Evolutionary conservation across 305 asterid genomes (phyloP).

Genomic region (Solanum hybrid): DNA sequence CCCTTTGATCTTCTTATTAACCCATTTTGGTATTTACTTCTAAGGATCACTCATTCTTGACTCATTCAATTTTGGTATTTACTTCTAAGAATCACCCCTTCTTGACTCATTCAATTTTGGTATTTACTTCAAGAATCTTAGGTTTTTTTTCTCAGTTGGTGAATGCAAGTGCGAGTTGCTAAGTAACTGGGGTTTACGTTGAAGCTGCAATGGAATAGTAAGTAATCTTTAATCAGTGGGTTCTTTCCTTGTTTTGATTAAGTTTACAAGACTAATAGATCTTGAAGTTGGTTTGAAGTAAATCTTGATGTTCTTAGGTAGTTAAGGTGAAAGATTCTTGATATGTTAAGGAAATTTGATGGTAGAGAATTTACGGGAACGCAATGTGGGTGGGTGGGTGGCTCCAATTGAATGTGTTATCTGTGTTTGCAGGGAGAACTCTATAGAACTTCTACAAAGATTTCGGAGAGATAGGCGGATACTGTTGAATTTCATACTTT

Average conservation of each 20-base stretch:
- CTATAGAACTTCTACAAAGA: conserved; percentile 66
- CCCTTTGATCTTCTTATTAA: not conserved
- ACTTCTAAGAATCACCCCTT: not conserved
- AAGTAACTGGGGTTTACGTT: not conserved
- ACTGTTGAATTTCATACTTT: conserved; percentile 62
- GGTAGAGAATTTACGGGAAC: not conserved
- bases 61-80: not conserved
- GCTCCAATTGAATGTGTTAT: not conserved
- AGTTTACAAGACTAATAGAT: not conserved
- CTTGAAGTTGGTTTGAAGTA: not conserved
- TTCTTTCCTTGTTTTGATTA: not conserved
- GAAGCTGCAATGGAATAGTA: conserved; percentile 4
- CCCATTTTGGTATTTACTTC: not conserved
- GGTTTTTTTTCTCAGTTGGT: not conserved
- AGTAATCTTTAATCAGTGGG: not conserved
- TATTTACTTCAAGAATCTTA: not conserved
- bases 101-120: not conserved
- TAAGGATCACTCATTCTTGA: not conserved
- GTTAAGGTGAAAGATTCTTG: not conserved
- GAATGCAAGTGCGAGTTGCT: not conserved
- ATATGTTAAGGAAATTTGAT: too few relatives aligned
- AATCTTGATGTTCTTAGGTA: not conserved
- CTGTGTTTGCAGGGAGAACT: conserved; percentile 47
- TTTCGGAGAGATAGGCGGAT: conserved; percentile 80
- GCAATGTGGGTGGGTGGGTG: not conserved